Evolutionary conservation across 2,329 filamentous ascomycete species (phyloP), one percentile per base, ranked within the genome.

Genomic region (Penicillium frequentans): DNA sequence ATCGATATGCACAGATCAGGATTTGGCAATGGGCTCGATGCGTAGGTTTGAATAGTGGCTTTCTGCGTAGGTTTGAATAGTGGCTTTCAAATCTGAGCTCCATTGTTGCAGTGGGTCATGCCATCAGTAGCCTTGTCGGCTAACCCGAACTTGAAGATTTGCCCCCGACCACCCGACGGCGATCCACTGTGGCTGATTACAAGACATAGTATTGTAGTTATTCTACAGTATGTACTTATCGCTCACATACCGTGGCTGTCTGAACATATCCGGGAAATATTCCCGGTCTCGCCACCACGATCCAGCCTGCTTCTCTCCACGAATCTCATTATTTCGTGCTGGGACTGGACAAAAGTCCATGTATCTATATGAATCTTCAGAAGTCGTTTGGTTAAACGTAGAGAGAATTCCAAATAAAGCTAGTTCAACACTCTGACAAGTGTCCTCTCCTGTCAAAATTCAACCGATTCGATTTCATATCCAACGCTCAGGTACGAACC

Each of bases 51-150:
- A 56, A 56, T 62, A 57, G 57, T 55, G 54, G 26, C 39, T 44
- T 48, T 14, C 10, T n/a, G n/a, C n/a, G n/a, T n/a, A n/a, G n/a
- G n/a, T n/a, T n/a, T n/a, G n/a, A n/a, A n/a, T n/a, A n/a, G 57
- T 55, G 54, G 26, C 39, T 44, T 48, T 14, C 10, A 21, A 49
- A 52, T 56, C 39, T 47, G 55, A 55, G 46, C 48, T 57, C 44
- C 47, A 44, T 27, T 42, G 61, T 66, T 50, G 42, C 56, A 63
- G 54, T 47, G 57, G 58, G 58, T 57, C 59, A 64, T 66, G 54
- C 63, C 64, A 56, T 21, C 8, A 49, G 52, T 26, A 57, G 54
- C 61, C 50, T 56, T 52, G 31, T 56, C 45, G 27, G 23, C 27
- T 21, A 33, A 46, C 10, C 24, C 54, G 29, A 27, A 24, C 43